phyloP scores from a whole-genome alignment of 441 rosid genomes.

The Heliophila coronopifolia region DNA sequence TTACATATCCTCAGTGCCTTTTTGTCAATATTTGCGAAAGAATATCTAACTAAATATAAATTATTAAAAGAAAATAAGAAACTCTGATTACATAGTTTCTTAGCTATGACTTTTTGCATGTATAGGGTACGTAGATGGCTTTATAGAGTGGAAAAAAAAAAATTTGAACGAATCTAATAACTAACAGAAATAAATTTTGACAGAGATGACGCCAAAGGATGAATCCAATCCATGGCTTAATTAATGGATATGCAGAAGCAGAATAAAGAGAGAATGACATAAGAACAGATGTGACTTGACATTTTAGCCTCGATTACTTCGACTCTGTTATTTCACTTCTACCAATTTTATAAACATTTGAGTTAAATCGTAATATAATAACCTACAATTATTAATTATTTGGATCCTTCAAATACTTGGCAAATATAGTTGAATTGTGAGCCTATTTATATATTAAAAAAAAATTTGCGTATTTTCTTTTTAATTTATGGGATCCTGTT shows the following conservation, averaged over 20 bases:
- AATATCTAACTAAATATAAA: constrained; percentile 17
- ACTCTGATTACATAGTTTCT: constrained; percentile 11
- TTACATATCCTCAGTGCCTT: constrained; percentile 18
- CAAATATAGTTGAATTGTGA: neutral
- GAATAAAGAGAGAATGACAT: constrained; percentile 42
- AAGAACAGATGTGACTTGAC: constrained; percentile 52
- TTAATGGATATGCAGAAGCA: constrained; percentile 30
- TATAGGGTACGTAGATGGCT: constrained; percentile 26
- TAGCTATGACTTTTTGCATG: constrained; percentile 26
- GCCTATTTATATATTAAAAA: neutral
- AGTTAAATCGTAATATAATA: neutral
- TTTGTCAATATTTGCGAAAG: constrained; percentile 26
- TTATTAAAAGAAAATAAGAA: constrained; percentile 13
- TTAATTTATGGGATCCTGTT: constrained; percentile 1
- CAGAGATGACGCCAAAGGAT: constrained; percentile 25
- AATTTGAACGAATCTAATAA: constrained; percentile 22
- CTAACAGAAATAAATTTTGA: constrained; percentile 16
- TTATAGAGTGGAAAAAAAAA: no score
- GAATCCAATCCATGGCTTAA: constrained; percentile 24
- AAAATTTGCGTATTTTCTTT: constrained; percentile 1
- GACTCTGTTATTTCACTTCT: constrained; percentile 47
- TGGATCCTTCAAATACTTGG: neutral
- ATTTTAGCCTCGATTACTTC: constrained; percentile 27
- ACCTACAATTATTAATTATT: neutral
- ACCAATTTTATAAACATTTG: neutral